Conservation (phyloP, 805 yeast species). For the Saccharomycopsis olivae region DNA sequence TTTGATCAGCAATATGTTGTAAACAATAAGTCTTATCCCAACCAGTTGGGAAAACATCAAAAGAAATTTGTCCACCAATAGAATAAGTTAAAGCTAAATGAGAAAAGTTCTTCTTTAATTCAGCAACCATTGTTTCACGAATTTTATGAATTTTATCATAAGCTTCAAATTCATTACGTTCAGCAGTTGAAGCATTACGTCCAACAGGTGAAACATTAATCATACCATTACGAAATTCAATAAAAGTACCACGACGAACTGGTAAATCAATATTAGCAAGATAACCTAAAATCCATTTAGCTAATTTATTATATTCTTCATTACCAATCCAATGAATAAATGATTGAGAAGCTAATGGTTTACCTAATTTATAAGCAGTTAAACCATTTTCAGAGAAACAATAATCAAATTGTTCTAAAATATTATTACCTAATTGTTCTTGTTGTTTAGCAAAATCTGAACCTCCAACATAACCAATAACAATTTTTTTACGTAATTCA, state of each 20-base stretch:
- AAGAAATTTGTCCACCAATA: slow-evolving; percentile 98
- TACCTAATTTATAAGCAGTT: slow-evolving; percentile 90
- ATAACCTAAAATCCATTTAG: slow-evolving; percentile 76
- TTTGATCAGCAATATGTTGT: slow-evolving; percentile 80
- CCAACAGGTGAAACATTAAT: slow-evolving; percentile 97
- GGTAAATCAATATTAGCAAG: slow-evolving; percentile 83
- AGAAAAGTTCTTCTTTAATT: slow-evolving; percentile 73
- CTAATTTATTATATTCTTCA: slow-evolving; percentile 83
- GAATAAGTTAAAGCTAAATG: slow-evolving; percentile 87
- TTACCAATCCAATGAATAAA: slow-evolving; percentile 95
- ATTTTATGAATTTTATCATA: slow-evolving; percentile 72
- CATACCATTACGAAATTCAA: slow-evolving; percentile 99
- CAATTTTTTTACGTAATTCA: slow-evolving; percentile 82
- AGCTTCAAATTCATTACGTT: slow-evolving; percentile 86
- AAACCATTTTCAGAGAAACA: slow-evolving; percentile 96
- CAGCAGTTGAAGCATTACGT: slow-evolving; percentile 91
- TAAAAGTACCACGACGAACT: slow-evolving; percentile 95
- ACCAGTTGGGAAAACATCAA: slow-evolving; percentile 99
- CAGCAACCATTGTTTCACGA: slow-evolving; percentile 77
- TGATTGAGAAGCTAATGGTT: slow-evolving; percentile 83
- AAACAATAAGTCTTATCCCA: slow-evolving; percentile 99
- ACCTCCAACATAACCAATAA: slow-evolving; percentile 97
- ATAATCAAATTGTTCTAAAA: slow-evolving; percentile 79
- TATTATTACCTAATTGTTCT: slow-evolving; percentile 84
- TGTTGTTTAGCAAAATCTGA: slow-evolving; percentile 88